Evolutionary conservation across 768 basidiomycete species (phyloP).

Genomic region (Termitomyces titanicus): DNA sequence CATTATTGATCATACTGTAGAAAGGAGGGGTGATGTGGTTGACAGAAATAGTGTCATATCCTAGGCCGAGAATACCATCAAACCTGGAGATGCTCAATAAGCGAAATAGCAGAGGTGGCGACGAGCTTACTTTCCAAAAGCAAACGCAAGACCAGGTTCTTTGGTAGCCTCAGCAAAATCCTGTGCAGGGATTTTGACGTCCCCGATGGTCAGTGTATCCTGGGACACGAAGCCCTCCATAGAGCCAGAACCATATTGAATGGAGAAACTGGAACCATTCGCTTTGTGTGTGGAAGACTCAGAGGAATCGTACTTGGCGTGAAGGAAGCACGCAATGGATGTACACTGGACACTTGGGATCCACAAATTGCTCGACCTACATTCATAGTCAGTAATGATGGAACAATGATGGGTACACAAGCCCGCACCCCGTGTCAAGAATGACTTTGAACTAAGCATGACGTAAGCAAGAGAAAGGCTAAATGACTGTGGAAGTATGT

Average conservation of each 20-base stretch:
- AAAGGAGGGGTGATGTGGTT: constrained; percentile 92
- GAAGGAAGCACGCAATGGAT: constrained; percentile 92
- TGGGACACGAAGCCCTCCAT: constrained; percentile 95
- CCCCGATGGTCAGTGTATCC: constrained; percentile 79
- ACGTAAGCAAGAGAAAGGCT: background rate
- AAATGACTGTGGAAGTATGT: background rate
- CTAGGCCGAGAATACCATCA: constrained; percentile 94
- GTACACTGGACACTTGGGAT: constrained; percentile 80
- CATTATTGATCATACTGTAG: constrained; percentile 85
- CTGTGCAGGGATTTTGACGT: constrained; percentile 67
- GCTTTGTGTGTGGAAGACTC: constrained; percentile 82
- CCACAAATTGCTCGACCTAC: constrained; percentile 90
- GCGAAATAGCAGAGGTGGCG: background rate
- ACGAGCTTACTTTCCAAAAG: constrained; percentile 81
- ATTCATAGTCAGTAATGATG: constrained; percentile 4
- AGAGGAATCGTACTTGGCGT: constrained; percentile 83
- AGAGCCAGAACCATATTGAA: constrained; percentile 93
- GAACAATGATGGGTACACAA: background rate
- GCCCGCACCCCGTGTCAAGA: constrained; percentile 77
- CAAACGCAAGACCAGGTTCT: constrained; percentile 96
- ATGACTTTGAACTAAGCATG: constrained; percentile 81
- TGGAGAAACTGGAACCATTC: constrained; percentile 87
- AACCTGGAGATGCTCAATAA: constrained; percentile 48
- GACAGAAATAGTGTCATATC: constrained; percentile 92
- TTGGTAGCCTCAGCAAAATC: constrained; percentile 95